Base-by-base conservation (phyloP, 2,329 filamentous ascomycete genomes). In the Penicillium sp. region DNA sequence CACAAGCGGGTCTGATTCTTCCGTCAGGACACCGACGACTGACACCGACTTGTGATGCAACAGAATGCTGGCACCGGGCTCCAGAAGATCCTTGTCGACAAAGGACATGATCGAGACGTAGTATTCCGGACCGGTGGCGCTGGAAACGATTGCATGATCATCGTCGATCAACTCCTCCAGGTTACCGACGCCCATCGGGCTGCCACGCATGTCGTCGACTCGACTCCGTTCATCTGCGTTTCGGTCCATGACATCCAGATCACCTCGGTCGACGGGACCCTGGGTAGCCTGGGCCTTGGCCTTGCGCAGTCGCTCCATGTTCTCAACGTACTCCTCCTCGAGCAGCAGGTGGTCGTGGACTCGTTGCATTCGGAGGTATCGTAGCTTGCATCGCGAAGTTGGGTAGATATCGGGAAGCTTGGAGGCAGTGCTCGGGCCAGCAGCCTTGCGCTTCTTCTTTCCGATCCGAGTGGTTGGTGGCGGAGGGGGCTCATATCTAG, bases 71-170 rank as follows among this genome's bases (percentile, higher is more conserved):
- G 94, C 91, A 55, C 95, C 95, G 1, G 94, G 94, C 75, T 99
- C 94, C 36, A 99, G 83, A 3, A 99, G 84, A 68, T 99, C 94
- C 77, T 99, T 99, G 81, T 99, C 94, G 61, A 99, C 94, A 68
- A 99, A 99, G 49, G 93, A 97, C 94, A 97, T 97, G 83, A 99
- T 99, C 64, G 92, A 97, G 61, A 99, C 94, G 73, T 97, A 99
- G 82, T 96, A 99, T 74, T 99, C 94, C 1, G 94, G 94, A 0
- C 94, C 94, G 6, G 94, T 97, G 0, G 94, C 95, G 72, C 91
- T 96, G 15, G 92, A 97, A 29, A 99, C 94, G 68, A 99, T 99
- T 56, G 94, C 94, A 68, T 99, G 94, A 77, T 99, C 94, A 72
- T 99, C 94, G 68, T 99, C 94, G 69, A 99, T 99, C 80, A 99